Evolutionary conservation across 495 filamentous ascomycete species (phyloP).

Genomic region (Neurospora cerealis): DNA sequence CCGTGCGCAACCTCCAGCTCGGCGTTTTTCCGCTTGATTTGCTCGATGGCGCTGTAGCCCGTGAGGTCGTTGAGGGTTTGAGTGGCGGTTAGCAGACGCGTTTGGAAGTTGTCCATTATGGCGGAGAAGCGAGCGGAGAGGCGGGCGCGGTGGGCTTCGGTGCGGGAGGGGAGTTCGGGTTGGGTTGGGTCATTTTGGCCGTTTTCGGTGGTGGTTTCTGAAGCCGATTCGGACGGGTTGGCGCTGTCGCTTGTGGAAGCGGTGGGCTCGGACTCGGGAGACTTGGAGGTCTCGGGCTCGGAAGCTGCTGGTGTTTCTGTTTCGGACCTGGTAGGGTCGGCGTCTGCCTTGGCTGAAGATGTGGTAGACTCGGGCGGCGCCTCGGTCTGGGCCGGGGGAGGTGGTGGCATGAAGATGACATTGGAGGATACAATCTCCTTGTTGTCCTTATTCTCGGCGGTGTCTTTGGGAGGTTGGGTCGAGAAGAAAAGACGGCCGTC

Average conservation of each 20-base stretch:
- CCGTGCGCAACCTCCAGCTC: slow-evolving; percentile 57
- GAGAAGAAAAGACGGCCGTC: slow-evolving; percentile 11
- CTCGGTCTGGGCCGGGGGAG: not conserved
- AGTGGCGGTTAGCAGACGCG: slow-evolving; percentile 71
- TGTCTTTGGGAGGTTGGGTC: slow-evolving; percentile 8
- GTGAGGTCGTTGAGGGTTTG: slow-evolving; percentile 89
- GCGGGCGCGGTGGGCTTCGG: slow-evolving; percentile 61
- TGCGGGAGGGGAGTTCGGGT: slow-evolving; percentile 61
- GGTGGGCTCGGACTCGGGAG: not conserved
- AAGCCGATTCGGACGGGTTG: not conserved
- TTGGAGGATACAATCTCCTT: not conserved
- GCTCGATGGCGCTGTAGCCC: slow-evolving; percentile 87
- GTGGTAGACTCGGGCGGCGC: not conserved
- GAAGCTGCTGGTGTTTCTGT: not conserved
- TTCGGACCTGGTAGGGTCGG: not conserved
- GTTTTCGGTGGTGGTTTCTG: not conserved
- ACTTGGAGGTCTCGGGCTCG: not conserved
- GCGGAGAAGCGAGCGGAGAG: slow-evolving; percentile 62
- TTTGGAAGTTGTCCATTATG: slow-evolving; percentile 83
- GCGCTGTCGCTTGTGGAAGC: not conserved
- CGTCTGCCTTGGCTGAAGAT: too few relatives aligned
- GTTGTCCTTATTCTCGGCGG: slow-evolving; percentile 4
- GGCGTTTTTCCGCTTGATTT: slow-evolving; percentile 66
- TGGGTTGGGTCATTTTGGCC: not conserved
- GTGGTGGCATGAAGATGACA: not conserved